Percentiles rank a stretch among this genome's conserved stretches.
These are phyloP conservation scores for Leucocoprinus gongylophorus DNA, from an alignment of 1,284 basidiomycete genomes.

Conservation along the genomic window DNA sequence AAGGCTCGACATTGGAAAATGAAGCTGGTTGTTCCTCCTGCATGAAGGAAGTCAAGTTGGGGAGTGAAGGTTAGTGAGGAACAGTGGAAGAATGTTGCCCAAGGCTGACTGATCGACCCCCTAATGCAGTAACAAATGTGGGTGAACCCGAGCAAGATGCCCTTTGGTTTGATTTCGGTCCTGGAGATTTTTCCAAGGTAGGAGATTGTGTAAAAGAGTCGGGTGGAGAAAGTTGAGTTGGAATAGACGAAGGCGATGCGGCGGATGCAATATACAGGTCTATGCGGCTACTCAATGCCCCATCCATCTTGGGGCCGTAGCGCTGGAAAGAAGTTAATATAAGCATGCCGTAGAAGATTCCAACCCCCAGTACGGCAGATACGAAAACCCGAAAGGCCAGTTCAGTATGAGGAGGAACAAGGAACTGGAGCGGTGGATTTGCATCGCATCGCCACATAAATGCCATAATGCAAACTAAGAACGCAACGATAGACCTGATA, in stretches of 20 bases:
- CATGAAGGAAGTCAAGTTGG: not conserved
- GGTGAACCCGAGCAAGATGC: not conserved
- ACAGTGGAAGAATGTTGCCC: not conserved
- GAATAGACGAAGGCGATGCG: not conserved
- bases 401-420: constrained; percentile 23
- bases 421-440: constrained; percentile 24
- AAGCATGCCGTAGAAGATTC: constrained; percentile 42
- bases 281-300: constrained; percentile 20
- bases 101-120: not conserved
- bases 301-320: constrained; percentile 36
- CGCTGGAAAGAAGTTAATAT: constrained; percentile 44
- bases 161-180: not conserved
- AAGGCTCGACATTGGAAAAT: not conserved
- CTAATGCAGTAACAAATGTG: not conserved
- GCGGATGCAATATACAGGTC: not conserved
- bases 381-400: constrained; percentile 32
- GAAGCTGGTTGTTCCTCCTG: not conserved
- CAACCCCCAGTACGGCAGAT: constrained; percentile 22
- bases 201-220: not conserved
- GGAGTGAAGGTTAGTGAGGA: not conserved
- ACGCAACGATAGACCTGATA: constrained; percentile 56
- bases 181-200: not conserved
- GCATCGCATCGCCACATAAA: constrained; percentile 54
- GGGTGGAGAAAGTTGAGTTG: not conserved
- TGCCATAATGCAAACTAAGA: constrained; percentile 54